Conservation (phyloP, 2,329 filamentous ascomycete species). For the Xylaria multiplex region DNA sequence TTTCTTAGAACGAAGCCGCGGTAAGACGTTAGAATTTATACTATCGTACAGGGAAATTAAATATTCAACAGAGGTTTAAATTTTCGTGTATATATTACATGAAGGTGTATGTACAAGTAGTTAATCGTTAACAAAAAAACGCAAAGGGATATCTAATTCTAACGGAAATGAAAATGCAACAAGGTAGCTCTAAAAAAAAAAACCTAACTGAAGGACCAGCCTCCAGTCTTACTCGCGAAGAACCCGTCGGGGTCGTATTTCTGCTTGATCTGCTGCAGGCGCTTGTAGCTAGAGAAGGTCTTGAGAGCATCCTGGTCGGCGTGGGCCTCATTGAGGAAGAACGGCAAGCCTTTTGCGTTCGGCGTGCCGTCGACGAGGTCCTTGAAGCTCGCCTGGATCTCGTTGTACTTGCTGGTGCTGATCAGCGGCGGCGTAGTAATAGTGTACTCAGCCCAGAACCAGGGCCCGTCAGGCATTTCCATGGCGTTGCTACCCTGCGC, state of each 20-base stretch:
- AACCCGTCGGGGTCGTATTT: constrained; percentile 32
- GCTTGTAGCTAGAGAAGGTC: constrained; percentile 26
- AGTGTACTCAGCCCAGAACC: constrained; percentile 35
- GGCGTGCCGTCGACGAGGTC: constrained; percentile 30
- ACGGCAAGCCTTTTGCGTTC: constrained; percentile 26
- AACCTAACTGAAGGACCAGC: constrained; percentile 28
- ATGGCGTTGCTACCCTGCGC: constrained; percentile 31
- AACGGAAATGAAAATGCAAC: not conserved
- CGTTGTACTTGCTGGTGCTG: constrained; percentile 16
- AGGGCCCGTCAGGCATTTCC: constrained; percentile 32
- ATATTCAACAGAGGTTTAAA: too few species aligned
- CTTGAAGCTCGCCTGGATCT: constrained; percentile 31
- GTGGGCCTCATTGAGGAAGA: constrained; percentile 31
- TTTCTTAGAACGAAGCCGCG: too few species aligned
- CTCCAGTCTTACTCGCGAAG: constrained; percentile 28
- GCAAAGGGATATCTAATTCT: not conserved
- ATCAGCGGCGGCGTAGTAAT: constrained; percentile 26
- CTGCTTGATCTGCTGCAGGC: constrained; percentile 24
- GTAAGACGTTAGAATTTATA: too few species aligned
- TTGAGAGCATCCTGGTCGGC: constrained; percentile 26
- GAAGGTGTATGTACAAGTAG: not conserved
- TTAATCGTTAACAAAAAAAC: constrained; percentile 5
- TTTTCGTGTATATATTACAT: not conserved
- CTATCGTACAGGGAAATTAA: too few species aligned
- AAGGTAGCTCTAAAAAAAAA: too few species aligned